phyloP scores from a whole-genome alignment of 2,329 filamentous ascomycete species.

The Apiospora kogelbergensis region DNA sequence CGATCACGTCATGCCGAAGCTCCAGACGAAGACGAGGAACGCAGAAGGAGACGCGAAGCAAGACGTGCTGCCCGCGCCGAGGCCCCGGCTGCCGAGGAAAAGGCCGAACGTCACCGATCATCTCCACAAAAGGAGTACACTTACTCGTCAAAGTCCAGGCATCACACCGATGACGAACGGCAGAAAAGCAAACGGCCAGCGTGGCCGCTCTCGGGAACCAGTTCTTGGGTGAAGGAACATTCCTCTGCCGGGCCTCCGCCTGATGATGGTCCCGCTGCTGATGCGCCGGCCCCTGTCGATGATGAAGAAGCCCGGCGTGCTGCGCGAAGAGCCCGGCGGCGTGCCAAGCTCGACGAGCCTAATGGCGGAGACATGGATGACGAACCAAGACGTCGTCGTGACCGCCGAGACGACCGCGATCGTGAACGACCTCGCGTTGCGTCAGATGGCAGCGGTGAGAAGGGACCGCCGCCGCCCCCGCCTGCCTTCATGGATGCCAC shows the following conservation, averaged over 20 bases:
- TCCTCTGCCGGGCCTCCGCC: slow-evolving; percentile 62
- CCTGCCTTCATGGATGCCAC: slow-evolving; percentile 44
- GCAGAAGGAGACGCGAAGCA: slow-evolving; percentile 54
- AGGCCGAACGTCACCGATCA: slow-evolving; percentile 41
- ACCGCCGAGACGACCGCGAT: slow-evolving; percentile 44
- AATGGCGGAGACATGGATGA: slow-evolving; percentile 38
- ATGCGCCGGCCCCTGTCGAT: slow-evolving; percentile 37
- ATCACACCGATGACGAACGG: slow-evolving; percentile 34
- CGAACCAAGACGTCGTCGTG: slow-evolving; percentile 39
- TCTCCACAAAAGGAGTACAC: slow-evolving; percentile 44
- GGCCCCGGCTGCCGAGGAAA: slow-evolving; percentile 33
- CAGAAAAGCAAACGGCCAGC: slow-evolving; percentile 34
- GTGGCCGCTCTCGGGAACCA: slow-evolving; percentile 65
- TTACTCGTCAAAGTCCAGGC: slow-evolving; percentile 38
- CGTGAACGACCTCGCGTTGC: slow-evolving; percentile 33
- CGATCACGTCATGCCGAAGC: slow-evolving; percentile 43
- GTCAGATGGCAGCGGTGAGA: slow-evolving; percentile 34
- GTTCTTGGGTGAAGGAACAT: slow-evolving; percentile 66
- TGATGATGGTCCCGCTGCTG: slow-evolving; percentile 37
- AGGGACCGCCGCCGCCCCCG: slow-evolving; percentile 41
- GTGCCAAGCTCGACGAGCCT: slow-evolving; percentile 41
- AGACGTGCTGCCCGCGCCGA: slow-evolving; percentile 42
- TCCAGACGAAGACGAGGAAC: slow-evolving; percentile 52
- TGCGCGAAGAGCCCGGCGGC: slow-evolving; percentile 45
- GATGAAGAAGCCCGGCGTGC: slow-evolving; percentile 53